Conservation (phyloP, 2,329 filamentous ascomycete genomes). For the Ophiostoma sp. region DNA sequence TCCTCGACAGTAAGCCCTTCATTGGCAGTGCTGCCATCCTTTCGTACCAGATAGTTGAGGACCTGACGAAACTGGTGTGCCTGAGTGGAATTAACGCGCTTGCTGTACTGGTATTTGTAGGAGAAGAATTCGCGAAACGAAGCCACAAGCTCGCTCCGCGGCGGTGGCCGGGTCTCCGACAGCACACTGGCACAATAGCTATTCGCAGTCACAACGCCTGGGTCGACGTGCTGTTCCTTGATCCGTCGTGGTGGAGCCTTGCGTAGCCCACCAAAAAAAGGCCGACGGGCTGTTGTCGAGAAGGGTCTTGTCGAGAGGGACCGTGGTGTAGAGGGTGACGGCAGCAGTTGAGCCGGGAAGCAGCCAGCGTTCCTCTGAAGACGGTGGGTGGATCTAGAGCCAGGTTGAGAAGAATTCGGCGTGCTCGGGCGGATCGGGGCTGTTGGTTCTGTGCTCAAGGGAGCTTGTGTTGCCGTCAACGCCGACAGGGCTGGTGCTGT, state of each 20-base stretch:
- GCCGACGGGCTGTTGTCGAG: constrained; percentile 36
- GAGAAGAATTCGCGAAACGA: constrained; percentile 62
- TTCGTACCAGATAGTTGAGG: constrained; percentile 43
- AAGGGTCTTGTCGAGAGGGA: constrained; percentile 9
- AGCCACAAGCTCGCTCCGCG: constrained; percentile 54
- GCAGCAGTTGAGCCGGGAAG: not conserved
- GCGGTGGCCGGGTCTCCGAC: constrained; percentile 59
- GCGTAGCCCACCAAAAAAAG: constrained; percentile 57
- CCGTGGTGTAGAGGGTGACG: not conserved
- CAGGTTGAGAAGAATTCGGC: not conserved
- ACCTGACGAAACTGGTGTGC: constrained; percentile 52
- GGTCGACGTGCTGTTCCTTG: constrained; percentile 59
- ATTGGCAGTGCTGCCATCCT: not conserved
- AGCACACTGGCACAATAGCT: constrained; percentile 59
- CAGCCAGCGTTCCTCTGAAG: not conserved
- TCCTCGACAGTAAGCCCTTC: constrained; percentile 38
- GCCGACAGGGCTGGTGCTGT: not conserved
- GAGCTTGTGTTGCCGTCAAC: not conserved
- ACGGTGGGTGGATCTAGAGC: not conserved
- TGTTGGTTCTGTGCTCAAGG: too few relatives aligned
- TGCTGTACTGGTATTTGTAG: constrained; percentile 44
- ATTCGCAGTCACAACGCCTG: constrained; percentile 66
- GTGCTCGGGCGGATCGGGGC: not conserved
- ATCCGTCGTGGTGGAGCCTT: constrained; percentile 53
- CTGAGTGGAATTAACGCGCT: constrained; percentile 59